Base-by-base conservation (phyloP, 73 alveolate species). In the Uronychia binucleata region DNA sequence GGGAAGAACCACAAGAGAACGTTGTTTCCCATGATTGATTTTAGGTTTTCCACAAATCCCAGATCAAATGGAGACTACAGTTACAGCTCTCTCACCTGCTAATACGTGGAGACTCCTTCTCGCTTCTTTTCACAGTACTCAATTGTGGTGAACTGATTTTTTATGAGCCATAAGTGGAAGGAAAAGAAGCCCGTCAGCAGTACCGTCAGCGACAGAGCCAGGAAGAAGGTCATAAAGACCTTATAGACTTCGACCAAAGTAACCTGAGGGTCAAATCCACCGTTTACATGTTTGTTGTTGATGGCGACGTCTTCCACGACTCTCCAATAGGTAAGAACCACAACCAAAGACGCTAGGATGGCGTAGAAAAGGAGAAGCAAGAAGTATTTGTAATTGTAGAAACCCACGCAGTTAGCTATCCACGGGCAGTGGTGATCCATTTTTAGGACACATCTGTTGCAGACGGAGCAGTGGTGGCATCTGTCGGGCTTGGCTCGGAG, bases 351-450 rank as follows among this genome's bases (percentile, higher is more conserved):
- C 19, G 91, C 77, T 0, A 77, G 33, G 19, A 79, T 28, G 0
- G 86, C 33, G 30, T 85, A 77, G 81, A 85, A 85, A 25, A 85
- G 91, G 86, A 85, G 78, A 77, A 74, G 78, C 27, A 85, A 46
- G 77, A 85, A 85, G 86, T 85, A 85, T 34, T 85, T 85, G 86
- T 85, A 85, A 57, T 85, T 85, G 81, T 77, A 77, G 75, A 85
- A 85, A 0, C 91, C 91, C 57, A 85, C 59, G 35, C 91, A 85
- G 76, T 85, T 85, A 14, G 91, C 91, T 19, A 85, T 84, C 91
- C 91, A 85, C 26, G 91, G 91, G 74, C 91, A 85, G 76, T 85
- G 91, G 59, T 85, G 91, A 33, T 85, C 91, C 91, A 85, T 85
- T 30, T 85, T 85, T 34, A 85, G 31, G 26, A 85, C 86, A 59